These are phyloP conservation scores for Fistulinella cinereoalba DNA, from an alignment of 1,284 basidiomycete genomes.

Conservation along the genomic window DNA sequence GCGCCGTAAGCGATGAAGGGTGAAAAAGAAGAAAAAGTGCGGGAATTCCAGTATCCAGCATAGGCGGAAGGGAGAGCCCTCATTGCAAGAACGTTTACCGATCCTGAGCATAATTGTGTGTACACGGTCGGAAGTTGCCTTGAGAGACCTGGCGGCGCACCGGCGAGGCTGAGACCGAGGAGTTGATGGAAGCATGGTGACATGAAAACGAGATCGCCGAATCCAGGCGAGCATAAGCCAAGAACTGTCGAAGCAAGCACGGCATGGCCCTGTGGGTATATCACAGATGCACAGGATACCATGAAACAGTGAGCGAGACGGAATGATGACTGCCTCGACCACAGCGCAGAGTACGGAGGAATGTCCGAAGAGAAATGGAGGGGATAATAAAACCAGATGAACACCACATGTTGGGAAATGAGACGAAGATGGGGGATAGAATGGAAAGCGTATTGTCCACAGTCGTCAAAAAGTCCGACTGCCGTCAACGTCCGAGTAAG, in stretches of 20 bases:
- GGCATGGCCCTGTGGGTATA: constrained; percentile 26
- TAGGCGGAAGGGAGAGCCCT: no score
- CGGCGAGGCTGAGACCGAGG: constrained; percentile 20
- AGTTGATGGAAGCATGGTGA: constrained; percentile 22
- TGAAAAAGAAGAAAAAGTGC: constrained; percentile 4
- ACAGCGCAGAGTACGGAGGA: constrained; percentile 19
- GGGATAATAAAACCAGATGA: constrained; percentile 23
- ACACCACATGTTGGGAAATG: constrained; percentile 28
- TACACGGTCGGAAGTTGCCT: constrained; percentile 17
- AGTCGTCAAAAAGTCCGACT: constrained; percentile 28
- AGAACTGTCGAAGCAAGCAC: constrained; percentile 16
- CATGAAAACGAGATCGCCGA: constrained; percentile 20
- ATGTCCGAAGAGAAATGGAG: constrained; percentile 25
- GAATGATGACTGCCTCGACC: constrained; percentile 18
- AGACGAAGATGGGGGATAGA: constrained; percentile 16
- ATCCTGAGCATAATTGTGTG: constrained; percentile 6
- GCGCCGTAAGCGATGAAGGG: constrained; percentile 1
- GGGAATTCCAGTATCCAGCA: constrained; percentile 9
- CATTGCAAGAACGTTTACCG: constrained; percentile 1
- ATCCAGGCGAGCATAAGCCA: constrained; percentile 22
- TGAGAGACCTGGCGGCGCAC: constrained; percentile 4
- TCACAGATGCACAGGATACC: constrained; percentile 13
- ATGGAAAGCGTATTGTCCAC: constrained; percentile 28
- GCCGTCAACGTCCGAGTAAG: constrained; percentile 21
- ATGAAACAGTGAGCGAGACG: constrained; percentile 12